phyloP scores from a whole-genome alignment of 257 asterid species.

The Thymus mandschuricus region DNA sequence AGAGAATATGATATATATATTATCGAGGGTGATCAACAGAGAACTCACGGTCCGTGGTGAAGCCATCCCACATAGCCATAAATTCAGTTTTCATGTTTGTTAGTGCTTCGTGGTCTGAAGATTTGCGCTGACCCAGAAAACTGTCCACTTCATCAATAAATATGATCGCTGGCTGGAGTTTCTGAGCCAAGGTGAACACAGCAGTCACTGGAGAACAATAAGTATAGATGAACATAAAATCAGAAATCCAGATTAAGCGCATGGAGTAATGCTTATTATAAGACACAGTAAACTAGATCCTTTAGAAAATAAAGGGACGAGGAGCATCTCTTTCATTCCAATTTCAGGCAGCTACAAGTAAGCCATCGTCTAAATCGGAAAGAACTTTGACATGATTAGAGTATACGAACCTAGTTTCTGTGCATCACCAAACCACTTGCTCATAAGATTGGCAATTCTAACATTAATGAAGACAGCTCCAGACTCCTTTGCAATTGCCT shows the following conservation, averaged over 20 bases:
- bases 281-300: neutral
- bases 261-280: constrained; percentile 9
- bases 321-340: constrained; percentile 2
- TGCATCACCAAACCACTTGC: constrained; percentile 98
- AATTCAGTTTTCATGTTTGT: constrained; percentile 92
- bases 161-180: constrained; percentile 95
- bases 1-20: neutral
- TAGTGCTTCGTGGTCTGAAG: constrained; percentile 78
- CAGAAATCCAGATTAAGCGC: neutral
- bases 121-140: constrained; percentile 88
- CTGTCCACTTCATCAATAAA: constrained; percentile 96
- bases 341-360: neutral
- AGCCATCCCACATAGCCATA: constrained; percentile 99
- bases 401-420: constrained; percentile 76
- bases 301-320: neutral
- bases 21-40: constrained; percentile 14
- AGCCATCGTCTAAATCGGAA: neutral
- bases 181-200: constrained; percentile 84
- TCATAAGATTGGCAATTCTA: constrained; percentile 79
- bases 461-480: constrained; percentile 92
- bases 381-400: constrained; percentile 20
- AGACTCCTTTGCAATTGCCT: constrained; percentile 94
- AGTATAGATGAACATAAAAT: neutral
- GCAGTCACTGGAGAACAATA: constrained; percentile 69
- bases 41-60: constrained; percentile 87